phyloP scores from a whole-genome alignment of 768 basidiomycete genomes.

The Pulveroboletus sp. region DNA sequence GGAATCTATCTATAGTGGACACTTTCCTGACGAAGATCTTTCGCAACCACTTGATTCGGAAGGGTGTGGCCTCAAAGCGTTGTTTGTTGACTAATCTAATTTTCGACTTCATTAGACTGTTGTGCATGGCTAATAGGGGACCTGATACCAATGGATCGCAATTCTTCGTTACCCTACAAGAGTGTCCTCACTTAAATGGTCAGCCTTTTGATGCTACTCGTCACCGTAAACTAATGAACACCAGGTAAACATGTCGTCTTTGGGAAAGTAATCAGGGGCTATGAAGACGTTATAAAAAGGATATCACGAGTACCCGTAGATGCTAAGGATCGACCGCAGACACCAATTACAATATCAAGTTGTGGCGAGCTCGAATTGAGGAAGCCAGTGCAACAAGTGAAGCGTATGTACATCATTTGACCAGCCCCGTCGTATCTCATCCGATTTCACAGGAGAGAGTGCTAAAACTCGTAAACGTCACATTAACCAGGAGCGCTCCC shows the following conservation, averaged over 20 bases:
- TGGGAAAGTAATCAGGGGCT: conserved; percentile 58
- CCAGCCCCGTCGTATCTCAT: neutral
- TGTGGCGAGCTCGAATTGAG: conserved; percentile 85
- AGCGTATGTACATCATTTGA: conserved; percentile 10
- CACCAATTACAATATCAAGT: conserved; percentile 65
- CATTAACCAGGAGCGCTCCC: conserved; percentile 13
- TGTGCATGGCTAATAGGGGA: conserved; percentile 91
- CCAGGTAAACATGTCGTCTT: conserved; percentile 61
- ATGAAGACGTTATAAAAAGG: conserved; percentile 54
- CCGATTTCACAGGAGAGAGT: conserved; percentile 7
- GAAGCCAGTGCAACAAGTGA: conserved; percentile 17
- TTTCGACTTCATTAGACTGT: conserved; percentile 40
- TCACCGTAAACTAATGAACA: neutral
- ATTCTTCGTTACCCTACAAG: conserved; percentile 81
- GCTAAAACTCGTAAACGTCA: conserved; percentile 19
- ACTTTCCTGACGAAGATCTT: conserved; percentile 79
- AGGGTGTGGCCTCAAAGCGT: conserved; percentile 40
- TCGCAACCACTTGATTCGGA: conserved; percentile 58
- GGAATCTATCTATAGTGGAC: conserved; percentile 75
- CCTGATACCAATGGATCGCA: conserved; percentile 85
- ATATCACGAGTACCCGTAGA: conserved; percentile 69
- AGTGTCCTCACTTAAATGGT: conserved; percentile 74
- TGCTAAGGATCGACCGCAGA: conserved; percentile 68
- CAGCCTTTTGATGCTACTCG: conserved; percentile 14
- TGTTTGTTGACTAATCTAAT: neutral